phyloP scores from a whole-genome alignment of 2,329 filamentous ascomycete species.

The Aspergillus glaucus region DNA sequence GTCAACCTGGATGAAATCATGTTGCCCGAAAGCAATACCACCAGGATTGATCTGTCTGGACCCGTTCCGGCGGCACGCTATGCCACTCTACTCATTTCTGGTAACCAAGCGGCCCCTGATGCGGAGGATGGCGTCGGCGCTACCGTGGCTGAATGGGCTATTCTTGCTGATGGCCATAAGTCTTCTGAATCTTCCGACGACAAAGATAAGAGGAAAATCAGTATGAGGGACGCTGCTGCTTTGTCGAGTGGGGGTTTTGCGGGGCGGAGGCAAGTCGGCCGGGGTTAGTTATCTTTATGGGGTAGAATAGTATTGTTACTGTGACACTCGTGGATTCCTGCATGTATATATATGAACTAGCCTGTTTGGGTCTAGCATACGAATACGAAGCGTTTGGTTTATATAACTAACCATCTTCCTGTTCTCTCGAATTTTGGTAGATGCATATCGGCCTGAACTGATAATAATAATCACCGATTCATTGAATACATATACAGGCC shows the following conservation, averaged over 20 bases:
- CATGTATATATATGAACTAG: background rate
- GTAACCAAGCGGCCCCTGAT: conserved; percentile 34
- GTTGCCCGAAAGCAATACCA: conserved; percentile 37
- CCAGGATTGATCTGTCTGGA: conserved; percentile 29
- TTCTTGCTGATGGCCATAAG: conserved; percentile 24
- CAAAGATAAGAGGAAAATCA: conserved; percentile 9
- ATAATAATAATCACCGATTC: background rate
- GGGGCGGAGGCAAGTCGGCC: background rate
- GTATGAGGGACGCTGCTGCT: conserved; percentile 7
- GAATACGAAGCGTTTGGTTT: background rate
- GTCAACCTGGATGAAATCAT: conserved; percentile 29
- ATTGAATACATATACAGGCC: background rate
- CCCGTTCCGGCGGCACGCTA: conserved; percentile 32
- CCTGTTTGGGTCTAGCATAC: background rate
- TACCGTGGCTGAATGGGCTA: conserved; percentile 44
- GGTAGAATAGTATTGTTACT: background rate
- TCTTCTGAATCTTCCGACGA: conserved; percentile 1
- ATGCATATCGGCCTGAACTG: too few relatives aligned
- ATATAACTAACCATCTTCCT: background rate
- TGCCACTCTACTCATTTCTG: conserved; percentile 40
- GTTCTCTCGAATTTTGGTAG: too few relatives aligned
- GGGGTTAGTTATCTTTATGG: background rate
- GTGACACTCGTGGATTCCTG: background rate
- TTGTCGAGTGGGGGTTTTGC: background rate
- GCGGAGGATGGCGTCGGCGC: conserved; percentile 37